Conservation (phyloP, 192 early-diverging fungal species). For the Podila horticola region DNA sequence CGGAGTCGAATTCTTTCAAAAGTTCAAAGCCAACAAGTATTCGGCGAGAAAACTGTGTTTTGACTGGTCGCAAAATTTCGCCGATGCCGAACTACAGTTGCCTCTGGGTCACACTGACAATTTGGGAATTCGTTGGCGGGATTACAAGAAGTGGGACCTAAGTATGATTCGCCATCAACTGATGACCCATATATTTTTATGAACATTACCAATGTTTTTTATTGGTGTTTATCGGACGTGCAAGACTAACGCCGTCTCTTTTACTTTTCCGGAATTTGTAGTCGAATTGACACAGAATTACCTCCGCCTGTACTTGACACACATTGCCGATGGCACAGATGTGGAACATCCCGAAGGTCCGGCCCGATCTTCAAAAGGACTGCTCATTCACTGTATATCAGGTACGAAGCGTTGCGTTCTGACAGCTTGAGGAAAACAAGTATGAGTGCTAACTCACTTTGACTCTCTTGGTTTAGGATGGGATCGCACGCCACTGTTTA, state of each 20-base stretch:
- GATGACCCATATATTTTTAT: neutral
- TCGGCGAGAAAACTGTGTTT: slow-evolving; percentile 46
- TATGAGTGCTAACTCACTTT: neutral
- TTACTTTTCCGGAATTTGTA: neutral
- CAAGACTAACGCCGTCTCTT: neutral
- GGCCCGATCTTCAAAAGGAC: slow-evolving; percentile 15
- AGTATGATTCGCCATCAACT: slow-evolving; percentile 7
- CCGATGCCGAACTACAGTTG: slow-evolving; percentile 49
- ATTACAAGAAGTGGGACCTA: slow-evolving; percentile 48
- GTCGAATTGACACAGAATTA: slow-evolving; percentile 52
- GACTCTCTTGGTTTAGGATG: slow-evolving; percentile 19
- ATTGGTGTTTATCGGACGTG: neutral
- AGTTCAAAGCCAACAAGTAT: slow-evolving; percentile 54
- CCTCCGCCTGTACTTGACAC: slow-evolving; percentile 45
- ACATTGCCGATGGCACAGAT: slow-evolving; percentile 36
- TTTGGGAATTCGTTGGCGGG: slow-evolving; percentile 33
- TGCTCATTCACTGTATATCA: slow-evolving; percentile 48
- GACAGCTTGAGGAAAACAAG: neutral
- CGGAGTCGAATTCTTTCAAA: slow-evolving; percentile 53
- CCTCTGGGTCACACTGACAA: slow-evolving; percentile 32
- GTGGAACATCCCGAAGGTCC: neutral
- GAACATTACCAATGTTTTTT: too few relatives aligned
- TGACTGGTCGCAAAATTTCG: slow-evolving; percentile 53
- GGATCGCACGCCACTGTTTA: slow-evolving; percentile 51
- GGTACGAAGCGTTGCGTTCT: neutral